Evolutionary conservation across 225 moss, liverwort and hornwort genomes (phyloP).

Genomic region (Straminergon stramineum): DNA sequence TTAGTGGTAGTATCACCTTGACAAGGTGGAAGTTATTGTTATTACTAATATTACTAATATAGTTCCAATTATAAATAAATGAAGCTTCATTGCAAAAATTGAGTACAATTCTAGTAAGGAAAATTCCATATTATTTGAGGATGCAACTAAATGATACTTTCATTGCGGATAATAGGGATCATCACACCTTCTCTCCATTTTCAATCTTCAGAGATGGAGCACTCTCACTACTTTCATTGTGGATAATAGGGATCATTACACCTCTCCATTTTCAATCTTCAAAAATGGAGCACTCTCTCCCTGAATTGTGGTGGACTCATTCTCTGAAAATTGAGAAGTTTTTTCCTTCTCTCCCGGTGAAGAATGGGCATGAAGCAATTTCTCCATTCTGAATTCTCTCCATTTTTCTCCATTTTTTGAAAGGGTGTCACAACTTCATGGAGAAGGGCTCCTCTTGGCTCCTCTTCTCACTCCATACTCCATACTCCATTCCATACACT

Average conservation of each 20-base stretch:
- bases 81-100: neutral
- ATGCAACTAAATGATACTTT: neutral
- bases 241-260: neutral
- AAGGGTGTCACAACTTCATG: neutral
- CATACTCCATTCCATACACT: neutral
- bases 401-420: neutral
- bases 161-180: neutral
- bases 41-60: neutral
- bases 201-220: neutral
- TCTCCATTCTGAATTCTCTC: no score
- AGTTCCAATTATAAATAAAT: rapidly evolving
- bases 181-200: neutral
- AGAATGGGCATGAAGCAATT: no score
- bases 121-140: neutral
- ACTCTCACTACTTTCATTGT: neutral
- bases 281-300: neutral
- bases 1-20: rapidly evolving
- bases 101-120: rapidly evolving
- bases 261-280: neutral
- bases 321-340: no score
- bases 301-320: rapidly evolving
- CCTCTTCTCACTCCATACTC: neutral
- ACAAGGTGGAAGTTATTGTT: neutral
- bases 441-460: neutral
- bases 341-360: neutral